Conservation (phyloP, 208 protist genomes). For the Polymyxa betae region DNA sequence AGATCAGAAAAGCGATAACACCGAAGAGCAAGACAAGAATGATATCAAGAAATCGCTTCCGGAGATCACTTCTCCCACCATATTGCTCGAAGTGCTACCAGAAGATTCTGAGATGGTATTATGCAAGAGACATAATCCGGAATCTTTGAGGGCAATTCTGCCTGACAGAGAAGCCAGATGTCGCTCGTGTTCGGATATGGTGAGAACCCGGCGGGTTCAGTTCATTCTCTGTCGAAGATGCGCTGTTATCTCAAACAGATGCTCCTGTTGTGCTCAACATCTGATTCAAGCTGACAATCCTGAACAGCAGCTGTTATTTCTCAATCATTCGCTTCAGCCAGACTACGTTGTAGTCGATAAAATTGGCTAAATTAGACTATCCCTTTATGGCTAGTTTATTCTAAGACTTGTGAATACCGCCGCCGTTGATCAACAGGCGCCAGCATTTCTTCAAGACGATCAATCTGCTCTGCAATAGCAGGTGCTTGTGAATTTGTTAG, state of each 20-base stretch:
- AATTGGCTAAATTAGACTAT: background rate
- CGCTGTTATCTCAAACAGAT: background rate
- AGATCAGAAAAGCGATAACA: too few species aligned
- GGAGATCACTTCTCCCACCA: too few species aligned
- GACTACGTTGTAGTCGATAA: background rate
- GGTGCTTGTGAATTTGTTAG: background rate
- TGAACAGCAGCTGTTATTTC: background rate
- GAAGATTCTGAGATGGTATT: too few species aligned
- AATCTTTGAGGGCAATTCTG: too few species aligned
- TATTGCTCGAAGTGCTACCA: too few species aligned
- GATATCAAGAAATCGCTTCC: too few species aligned
- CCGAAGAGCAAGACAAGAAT: too few species aligned
- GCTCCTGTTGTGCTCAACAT: background rate
- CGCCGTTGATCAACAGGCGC: slow-evolving; percentile 13
- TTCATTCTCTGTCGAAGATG: background rate
- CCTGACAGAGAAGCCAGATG: background rate
- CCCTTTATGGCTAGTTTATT: background rate
- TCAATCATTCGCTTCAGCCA: background rate
- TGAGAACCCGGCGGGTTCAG: background rate
- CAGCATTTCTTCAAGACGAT: background rate
- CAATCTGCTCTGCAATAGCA: background rate
- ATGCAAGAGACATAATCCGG: too few species aligned
- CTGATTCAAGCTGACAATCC: background rate
- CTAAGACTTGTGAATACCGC: background rate
- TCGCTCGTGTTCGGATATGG: background rate